Conservation (phyloP, 1,139 yeast genomes). For the Pichia sp. region DNA sequence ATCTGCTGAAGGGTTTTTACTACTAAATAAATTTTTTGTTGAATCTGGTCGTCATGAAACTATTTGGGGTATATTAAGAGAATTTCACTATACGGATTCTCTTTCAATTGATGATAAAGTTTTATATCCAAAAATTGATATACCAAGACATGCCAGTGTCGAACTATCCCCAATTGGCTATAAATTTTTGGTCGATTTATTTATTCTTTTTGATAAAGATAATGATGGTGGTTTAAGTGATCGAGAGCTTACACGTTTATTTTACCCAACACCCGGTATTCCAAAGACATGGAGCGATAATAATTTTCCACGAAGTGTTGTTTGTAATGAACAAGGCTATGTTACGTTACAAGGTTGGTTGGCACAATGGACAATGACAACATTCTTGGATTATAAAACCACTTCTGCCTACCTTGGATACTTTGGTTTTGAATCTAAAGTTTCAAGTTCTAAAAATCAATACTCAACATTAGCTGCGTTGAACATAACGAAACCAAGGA, state of each 20-base stretch:
- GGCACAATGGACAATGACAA: constrained; percentile 97
- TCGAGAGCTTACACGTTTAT: constrained; percentile 57
- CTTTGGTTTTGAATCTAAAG: constrained; percentile 64
- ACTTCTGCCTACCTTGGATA: constrained; percentile 86
- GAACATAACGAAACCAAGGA: constrained; percentile 76
- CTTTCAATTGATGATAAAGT: constrained; percentile 74
- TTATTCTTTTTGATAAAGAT: constrained; percentile 80
- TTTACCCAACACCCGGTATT: constrained; percentile 87
- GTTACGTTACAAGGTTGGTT: constrained; percentile 96
- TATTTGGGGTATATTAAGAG: constrained; percentile 85
- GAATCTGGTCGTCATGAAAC: constrained; percentile 94
- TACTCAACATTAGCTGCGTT: constrained; percentile 44
- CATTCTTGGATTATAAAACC: constrained; percentile 74
- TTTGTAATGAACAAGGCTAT: constrained; percentile 80
- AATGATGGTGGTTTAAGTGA: constrained; percentile 92
- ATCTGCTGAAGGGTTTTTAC: constrained; percentile 67
- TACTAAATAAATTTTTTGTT: constrained; percentile 72
- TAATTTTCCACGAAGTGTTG: constrained; percentile 80
- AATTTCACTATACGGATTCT: constrained; percentile 88
- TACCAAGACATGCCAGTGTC: constrained; percentile 71
- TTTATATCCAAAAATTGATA: constrained; percentile 71
- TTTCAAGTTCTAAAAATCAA: constrained; percentile 18
- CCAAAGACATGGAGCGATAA: constrained; percentile 83
- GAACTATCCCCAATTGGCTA: constrained; percentile 94
- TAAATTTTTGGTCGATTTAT: constrained; percentile 82